Percentiles rank a stretch among this genome's conserved stretches.
phyloP scores from a whole-genome alignment of 2,329 filamentous ascomycete genomes.

The Colletotrichum limetticola region DNA sequence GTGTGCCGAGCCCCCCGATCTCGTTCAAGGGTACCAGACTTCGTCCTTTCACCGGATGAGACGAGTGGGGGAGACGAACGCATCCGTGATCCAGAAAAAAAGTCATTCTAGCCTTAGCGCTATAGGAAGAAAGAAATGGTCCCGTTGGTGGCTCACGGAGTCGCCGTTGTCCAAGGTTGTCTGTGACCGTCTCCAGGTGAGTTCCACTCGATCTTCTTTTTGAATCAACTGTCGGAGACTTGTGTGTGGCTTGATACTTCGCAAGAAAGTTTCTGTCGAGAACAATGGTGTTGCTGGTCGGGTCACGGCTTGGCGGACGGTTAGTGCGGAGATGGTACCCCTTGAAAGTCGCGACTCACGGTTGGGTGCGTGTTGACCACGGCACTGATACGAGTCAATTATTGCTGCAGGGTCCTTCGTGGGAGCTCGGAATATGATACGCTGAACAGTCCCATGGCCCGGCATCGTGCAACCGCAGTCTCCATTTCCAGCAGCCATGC shows the following conservation, averaged over 20 bases:
- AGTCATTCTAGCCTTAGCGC: constrained; percentile 22
- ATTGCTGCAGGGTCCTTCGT: constrained; percentile 25
- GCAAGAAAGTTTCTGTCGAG: constrained; percentile 16
- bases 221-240: constrained; percentile 9
- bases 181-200: neutral
- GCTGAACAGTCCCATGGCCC: neutral
- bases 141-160: constrained; percentile 13
- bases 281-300: constrained; percentile 7
- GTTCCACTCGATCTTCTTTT: constrained; percentile 15
- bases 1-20: constrained; percentile 27
- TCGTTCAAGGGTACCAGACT: constrained; percentile 16
- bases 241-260: constrained; percentile 19
- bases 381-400: constrained; percentile 21
- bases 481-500: neutral
- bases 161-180: constrained; percentile 4
- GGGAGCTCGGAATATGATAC: constrained; percentile 14
- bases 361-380: neutral
- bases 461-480: constrained; percentile 13
- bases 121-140: constrained; percentile 6
- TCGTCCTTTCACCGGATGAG: constrained; percentile 18
- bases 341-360: constrained; percentile 25
- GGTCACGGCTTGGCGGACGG: constrained; percentile 22
- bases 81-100: constrained; percentile 27
- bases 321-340: constrained; percentile 18
- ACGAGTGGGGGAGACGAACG: constrained; percentile 30